Conservation (phyloP, 2,329 filamentous ascomycete genomes). For the Talaromyces sp. region DNA sequence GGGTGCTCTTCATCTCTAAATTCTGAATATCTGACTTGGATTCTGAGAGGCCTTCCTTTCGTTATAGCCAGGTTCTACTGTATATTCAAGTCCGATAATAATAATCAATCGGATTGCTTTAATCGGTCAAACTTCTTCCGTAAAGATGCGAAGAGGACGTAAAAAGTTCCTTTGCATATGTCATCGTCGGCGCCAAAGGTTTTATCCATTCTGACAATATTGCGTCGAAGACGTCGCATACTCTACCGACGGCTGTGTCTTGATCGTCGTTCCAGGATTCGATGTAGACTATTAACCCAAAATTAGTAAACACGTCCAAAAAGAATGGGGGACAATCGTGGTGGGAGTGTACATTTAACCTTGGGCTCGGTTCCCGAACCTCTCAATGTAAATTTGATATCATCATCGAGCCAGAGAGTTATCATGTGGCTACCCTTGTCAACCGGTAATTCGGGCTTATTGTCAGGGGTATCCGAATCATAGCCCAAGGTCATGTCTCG, state of each 20-base stretch:
- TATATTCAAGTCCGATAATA: too few relatives aligned
- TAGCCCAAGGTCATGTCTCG: constrained; percentile 58
- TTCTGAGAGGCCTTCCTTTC: too few relatives aligned
- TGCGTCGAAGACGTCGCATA: constrained; percentile 34
- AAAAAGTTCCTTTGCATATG: constrained; percentile 28
- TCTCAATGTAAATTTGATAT: constrained; percentile 54
- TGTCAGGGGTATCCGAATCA: constrained; percentile 52
- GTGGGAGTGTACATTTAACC: constrained; percentile 51
- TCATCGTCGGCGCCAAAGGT: constrained; percentile 36
- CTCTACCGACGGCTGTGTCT: constrained; percentile 31
- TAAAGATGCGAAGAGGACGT: constrained; percentile 35
- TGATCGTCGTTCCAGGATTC: constrained; percentile 36
- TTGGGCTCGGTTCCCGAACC: constrained; percentile 63
- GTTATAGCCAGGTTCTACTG: too few relatives aligned
- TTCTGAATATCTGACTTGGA: too few relatives aligned
- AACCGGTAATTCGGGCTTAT: constrained; percentile 51
- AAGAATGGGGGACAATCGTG: neutral
- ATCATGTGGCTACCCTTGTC: constrained; percentile 59
- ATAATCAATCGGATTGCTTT: too few relatives aligned
- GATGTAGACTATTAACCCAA: constrained; percentile 34
- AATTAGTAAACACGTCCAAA: neutral
- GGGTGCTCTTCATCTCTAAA: too few relatives aligned
- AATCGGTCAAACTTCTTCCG: constrained; percentile 13
- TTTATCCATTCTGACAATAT: constrained; percentile 37
- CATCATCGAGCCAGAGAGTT: constrained; percentile 53